Evolutionary conservation across 2,329 filamentous ascomycete genomes (phyloP).

Genomic region (Penicillium sp.): DNA sequence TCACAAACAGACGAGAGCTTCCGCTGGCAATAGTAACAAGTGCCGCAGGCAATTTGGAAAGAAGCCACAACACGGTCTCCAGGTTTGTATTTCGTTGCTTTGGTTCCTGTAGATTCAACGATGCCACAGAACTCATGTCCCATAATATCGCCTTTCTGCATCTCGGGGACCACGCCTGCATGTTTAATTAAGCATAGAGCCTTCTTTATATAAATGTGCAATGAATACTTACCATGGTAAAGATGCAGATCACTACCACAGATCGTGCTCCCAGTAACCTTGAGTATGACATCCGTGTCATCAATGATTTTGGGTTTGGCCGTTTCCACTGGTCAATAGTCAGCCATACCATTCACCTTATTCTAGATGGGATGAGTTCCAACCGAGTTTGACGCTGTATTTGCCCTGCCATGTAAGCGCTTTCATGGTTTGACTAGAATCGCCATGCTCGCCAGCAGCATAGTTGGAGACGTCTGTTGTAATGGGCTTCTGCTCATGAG

Average conservation of each 20-base stretch:
- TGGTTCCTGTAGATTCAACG: conserved; percentile 53
- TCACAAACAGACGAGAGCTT: conserved; percentile 78
- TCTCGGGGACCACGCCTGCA: conserved; percentile 50
- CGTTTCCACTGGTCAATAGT: conserved; percentile 49
- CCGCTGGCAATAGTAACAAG: conserved; percentile 73
- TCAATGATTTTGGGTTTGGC: conserved; percentile 71
- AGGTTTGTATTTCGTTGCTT: conserved; percentile 50
- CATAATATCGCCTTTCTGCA: conserved; percentile 63
- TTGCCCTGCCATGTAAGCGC: conserved; percentile 80
- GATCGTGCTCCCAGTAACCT: conserved; percentile 64
- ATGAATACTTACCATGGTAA: conserved; percentile 32
- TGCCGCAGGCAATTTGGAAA: conserved; percentile 71
- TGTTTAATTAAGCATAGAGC: too few species aligned
- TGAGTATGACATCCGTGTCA: conserved; percentile 72
- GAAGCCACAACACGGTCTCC: conserved; percentile 74
- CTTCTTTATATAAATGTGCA: not conserved
- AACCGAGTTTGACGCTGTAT: conserved; percentile 67
- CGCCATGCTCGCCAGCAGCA: conserved; percentile 51
- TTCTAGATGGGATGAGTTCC: conserved; percentile 10
- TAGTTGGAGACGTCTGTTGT: conserved; percentile 68
- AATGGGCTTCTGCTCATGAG: conserved; percentile 64
- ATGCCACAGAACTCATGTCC: conserved; percentile 56
- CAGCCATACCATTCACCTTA: not conserved
- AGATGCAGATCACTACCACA: conserved; percentile 59
- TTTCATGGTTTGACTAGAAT: conserved; percentile 62